Conservation (phyloP, 106 monocot genomes). For the Dendrobium nobile region DNA sequence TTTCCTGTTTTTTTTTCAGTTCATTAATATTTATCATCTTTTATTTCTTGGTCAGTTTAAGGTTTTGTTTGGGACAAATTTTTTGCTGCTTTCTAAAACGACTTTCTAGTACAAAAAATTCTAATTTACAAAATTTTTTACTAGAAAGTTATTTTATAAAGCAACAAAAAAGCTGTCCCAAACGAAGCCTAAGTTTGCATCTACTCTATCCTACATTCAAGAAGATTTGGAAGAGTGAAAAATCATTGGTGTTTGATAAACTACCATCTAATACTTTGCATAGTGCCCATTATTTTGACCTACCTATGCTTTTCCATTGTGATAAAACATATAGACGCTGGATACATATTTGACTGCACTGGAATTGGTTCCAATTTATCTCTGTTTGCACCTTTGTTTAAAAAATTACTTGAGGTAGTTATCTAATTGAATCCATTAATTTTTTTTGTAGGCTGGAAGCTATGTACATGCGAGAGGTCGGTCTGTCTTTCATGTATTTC, state of each 20-base stretch:
- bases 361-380: not conserved
- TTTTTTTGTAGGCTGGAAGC: constrained; percentile 53
- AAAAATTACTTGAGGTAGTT: not conserved
- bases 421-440: constrained; percentile 6
- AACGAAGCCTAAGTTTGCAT: not conserved
- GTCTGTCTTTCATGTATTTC: constrained; percentile 70
- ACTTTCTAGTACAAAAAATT: no score
- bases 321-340: not conserved
- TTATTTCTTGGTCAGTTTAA: not conserved
- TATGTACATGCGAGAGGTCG: constrained; percentile 71
- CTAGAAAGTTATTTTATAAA: no score
- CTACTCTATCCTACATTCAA: not conserved
- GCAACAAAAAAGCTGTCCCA: no score
- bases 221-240: not conserved
- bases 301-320: not conserved
- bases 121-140: no score
- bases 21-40: not conserved
- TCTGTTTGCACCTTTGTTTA: not conserved
- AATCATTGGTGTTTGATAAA: not conserved
- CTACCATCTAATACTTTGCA: not conserved
- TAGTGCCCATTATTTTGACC: not conserved
- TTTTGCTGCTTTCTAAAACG: no score
- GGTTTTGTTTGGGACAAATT: no score
- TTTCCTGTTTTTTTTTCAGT: not conserved
- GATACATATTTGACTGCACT: not conserved